Conservation (phyloP, 2,329 filamentous ascomycete species). For the Incumbomyces lentus region DNA sequence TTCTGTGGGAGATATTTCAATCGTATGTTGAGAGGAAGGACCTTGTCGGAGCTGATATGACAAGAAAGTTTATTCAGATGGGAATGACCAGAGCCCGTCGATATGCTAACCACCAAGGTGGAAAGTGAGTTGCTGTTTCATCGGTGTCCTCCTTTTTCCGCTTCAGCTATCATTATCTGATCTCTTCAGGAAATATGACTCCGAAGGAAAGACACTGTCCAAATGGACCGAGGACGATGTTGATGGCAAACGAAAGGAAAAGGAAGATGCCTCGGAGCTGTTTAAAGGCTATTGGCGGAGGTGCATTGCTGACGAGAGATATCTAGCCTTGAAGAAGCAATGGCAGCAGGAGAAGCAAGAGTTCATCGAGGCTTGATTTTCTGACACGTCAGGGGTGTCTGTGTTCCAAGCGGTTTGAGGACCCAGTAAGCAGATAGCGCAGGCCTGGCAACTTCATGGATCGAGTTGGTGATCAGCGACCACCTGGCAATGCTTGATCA, state of each 20-base stretch:
- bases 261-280: slow-evolving; percentile 22
- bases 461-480: too few species aligned
- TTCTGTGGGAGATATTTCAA: slow-evolving; percentile 42
- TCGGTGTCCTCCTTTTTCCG: background rate
- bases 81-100: slow-evolving; percentile 52
- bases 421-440: too few species aligned
- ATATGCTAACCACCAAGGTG: slow-evolving; percentile 48
- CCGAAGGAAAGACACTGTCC: slow-evolving; percentile 26
- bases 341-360: slow-evolving; percentile 23
- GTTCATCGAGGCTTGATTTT: slow-evolving; percentile 2
- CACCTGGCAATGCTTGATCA: too few species aligned
- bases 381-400: background rate
- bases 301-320: slow-evolving; percentile 33
- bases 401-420: slow-evolving; percentile 1
- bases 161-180: background rate
- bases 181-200: slow-evolving; percentile 40
- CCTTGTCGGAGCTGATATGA: slow-evolving; percentile 57
- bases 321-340: slow-evolving; percentile 39
- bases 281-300: slow-evolving; percentile 19
- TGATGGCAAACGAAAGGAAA: slow-evolving; percentile 25
- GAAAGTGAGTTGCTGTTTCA: slow-evolving; percentile 18
- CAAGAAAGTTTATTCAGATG: slow-evolving; percentile 56
- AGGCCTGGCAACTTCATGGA: too few species aligned
- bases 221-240: slow-evolving; percentile 35
- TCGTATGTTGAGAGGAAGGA: slow-evolving; percentile 42